Evolutionary conservation across 306 rosid genomes (phyloP).

Genomic region (Gillenia trifoliata): DNA sequence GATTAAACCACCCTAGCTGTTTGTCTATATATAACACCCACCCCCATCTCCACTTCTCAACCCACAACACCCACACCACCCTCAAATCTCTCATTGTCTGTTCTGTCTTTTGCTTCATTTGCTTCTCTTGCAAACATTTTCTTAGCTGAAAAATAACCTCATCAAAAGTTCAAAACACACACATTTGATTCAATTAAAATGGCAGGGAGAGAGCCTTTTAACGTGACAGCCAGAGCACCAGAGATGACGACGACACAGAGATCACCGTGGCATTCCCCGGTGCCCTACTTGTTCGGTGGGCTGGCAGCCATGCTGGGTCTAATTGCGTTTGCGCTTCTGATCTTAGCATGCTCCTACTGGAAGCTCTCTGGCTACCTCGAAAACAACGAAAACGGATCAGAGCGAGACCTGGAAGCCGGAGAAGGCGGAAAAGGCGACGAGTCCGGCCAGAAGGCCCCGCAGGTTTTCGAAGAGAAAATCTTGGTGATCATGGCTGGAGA

Average conservation of each 20-base stretch:
- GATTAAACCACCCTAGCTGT: neutral
- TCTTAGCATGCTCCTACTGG: constrained; percentile 97
- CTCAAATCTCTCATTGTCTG: neutral
- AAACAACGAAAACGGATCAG: constrained; percentile 22
- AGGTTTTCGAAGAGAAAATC: constrained; percentile 70
- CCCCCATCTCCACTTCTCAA: constrained; percentile 33
- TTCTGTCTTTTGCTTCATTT: neutral
- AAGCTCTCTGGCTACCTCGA: constrained; percentile 85
- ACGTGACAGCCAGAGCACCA: constrained; percentile 34
- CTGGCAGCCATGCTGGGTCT: constrained; percentile 95
- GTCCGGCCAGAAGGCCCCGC: constrained; percentile 32
- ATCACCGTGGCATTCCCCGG: constrained; percentile 98
- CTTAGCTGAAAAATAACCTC: neutral
- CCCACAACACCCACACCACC: constrained; percentile 28
- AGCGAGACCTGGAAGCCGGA: constrained; percentile 61
- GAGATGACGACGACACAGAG: constrained; percentile 26
- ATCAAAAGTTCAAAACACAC: neutral
- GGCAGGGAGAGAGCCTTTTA: constrained; percentile 57
- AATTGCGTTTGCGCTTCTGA: constrained; percentile 89
- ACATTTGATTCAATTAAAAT: constrained; percentile 8
- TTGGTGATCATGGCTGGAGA: constrained; percentile 96
- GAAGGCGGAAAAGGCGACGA: constrained; percentile 27
- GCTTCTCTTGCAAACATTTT: neutral
- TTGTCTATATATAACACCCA: constrained; percentile 46
- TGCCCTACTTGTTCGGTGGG: constrained; percentile 87